phyloP scores from a whole-genome alignment of 1,284 basidiomycete genomes.

The Lentinula novae-zelandiae region DNA sequence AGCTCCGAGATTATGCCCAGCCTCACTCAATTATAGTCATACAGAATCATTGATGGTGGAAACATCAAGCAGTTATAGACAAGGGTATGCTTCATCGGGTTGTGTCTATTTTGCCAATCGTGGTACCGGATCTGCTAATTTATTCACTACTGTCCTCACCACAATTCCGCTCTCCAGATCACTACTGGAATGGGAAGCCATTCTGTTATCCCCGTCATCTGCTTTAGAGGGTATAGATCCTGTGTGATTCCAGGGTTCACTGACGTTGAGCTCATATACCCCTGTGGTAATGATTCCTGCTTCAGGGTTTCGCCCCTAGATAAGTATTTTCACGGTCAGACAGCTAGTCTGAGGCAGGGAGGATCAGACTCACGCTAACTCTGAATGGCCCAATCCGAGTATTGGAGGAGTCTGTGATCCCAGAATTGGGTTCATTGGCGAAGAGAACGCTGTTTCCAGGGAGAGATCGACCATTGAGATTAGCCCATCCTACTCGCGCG shows the following conservation, averaged over 20 bases:
- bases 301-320: neutral
- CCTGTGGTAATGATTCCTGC: conserved; percentile 4
- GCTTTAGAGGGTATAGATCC: neutral
- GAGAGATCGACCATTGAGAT: conserved; percentile 1
- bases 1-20: too few relatives aligned
- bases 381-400: neutral
- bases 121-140: neutral
- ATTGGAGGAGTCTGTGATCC: neutral
- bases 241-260: neutral
- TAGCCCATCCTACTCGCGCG: neutral
- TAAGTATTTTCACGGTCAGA: neutral
- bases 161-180: conserved; percentile 3
- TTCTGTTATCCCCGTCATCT: neutral
- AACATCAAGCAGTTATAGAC: too few relatives aligned
- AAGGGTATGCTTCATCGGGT: too few relatives aligned
- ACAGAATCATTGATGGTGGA: too few relatives aligned
- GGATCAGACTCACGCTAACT: neutral
- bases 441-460: neutral
- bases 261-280: conserved; percentile 1
- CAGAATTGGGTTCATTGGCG: neutral
- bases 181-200: neutral
- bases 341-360: neutral
- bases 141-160: neutral
- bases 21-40: too few relatives aligned
- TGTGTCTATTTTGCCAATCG: neutral